Evolutionary conservation across 192 early-diverging fungal species (phyloP), one percentile per base, ranked within the genome.

Genomic region (Backusella tarrabulga): DNA sequence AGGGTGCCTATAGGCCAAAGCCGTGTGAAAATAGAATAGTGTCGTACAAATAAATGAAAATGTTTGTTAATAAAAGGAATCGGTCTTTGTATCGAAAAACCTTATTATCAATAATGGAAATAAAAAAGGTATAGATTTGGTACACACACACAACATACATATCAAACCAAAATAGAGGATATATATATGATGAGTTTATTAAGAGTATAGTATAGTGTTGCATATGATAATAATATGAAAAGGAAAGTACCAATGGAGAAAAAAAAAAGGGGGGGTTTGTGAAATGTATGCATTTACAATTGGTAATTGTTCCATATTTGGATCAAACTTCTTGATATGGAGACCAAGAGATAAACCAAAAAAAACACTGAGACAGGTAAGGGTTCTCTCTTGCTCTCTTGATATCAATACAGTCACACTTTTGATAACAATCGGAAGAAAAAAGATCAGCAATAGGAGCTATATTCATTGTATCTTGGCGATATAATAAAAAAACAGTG

Each of bases 251-350:
- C 14, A 11, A 7, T 50, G 46, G 46, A 50, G 46, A n/a, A 50
- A 50, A n/a, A 42, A 50, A 50, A 50, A 6, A 1, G 19, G 21
- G 46, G 46, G 21, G 23, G 1, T 26, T 23, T 56, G 26, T 63
- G 21, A 63, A 9, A 29, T 54, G 17, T 32, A 14, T 29, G 23
- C 9, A 29, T 14, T 14, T 5, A 7, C 26, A 23, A 56, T 14
- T 60, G 21, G 56, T 60, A 60, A 60, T 60, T 60, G 9, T 60
- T 60, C 56, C 56, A 60, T 26, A 63, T 63, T 63, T 63, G 56
- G 56, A 63, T 63, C 29, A 63, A 63, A 63, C 56, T 63, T 63
- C 56, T 63, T 29, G 56, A 29, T 63, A 63, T 63, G 56, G 56
- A 63, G 23, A 50, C 56, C 56, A 0, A 63, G 23, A 63, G 56